phyloP scores from a whole-genome alignment of 441 rosid genomes.

The Corymbia calophylla region DNA sequence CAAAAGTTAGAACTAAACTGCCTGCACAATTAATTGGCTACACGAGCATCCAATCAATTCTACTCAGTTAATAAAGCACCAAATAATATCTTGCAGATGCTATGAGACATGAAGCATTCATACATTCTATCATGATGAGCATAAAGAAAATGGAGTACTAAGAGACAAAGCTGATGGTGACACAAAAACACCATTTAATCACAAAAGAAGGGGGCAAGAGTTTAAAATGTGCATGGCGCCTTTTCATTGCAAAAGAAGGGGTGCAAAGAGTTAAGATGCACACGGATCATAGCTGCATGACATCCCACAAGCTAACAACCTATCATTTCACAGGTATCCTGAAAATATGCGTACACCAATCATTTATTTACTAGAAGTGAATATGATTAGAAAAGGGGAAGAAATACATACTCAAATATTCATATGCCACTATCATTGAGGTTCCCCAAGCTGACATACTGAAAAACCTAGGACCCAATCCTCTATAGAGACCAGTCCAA shows the following conservation, averaged over 20 bases:
- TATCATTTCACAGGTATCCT: neutral
- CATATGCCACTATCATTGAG: conserved; percentile 88
- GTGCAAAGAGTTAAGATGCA: neutral
- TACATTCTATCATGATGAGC: neutral
- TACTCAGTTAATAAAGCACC: neutral
- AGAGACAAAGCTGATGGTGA: neutral
- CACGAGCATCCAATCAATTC: neutral
- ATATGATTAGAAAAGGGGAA: neutral
- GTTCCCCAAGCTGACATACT: conserved; percentile 99
- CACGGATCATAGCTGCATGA: neutral
- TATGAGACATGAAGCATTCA: neutral
- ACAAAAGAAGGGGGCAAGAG: neutral
- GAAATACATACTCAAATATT: conserved; percentile 71
- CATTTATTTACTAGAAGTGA: neutral
- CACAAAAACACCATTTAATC: neutral
- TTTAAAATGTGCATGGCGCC: neutral
- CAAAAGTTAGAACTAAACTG: neutral
- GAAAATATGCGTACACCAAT: neutral
- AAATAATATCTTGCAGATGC: neutral
- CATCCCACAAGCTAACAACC: neutral
- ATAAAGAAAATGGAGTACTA: neutral
- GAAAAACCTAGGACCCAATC: conserved; percentile 90
- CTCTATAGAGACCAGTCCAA: conserved; percentile 88
- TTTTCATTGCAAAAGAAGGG: neutral
- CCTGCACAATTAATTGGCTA: neutral